Evolutionary conservation across 202 grass and related monocot genomes (phyloP).

Genomic region (Thinopyrum obtusiflorum): DNA sequence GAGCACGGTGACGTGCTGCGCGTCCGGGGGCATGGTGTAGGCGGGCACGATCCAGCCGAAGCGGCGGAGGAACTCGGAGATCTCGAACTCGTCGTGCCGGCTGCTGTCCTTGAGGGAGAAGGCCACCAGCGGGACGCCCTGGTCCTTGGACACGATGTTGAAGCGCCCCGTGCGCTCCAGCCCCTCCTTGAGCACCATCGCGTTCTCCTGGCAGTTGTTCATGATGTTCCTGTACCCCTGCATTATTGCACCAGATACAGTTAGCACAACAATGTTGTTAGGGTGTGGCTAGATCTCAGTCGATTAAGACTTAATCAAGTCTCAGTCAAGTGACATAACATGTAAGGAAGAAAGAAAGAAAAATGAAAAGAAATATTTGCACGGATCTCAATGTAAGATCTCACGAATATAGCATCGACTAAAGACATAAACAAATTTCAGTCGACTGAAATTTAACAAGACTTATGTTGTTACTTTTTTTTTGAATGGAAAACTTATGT

Average conservation of each 20-base stretch:
- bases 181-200: slow-evolving; percentile 65
- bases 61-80: slow-evolving; percentile 81
- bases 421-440: no score
- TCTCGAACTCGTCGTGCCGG: slow-evolving; percentile 80
- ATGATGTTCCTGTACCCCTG: slow-evolving; percentile 96
- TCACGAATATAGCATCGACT: no score
- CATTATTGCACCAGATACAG: background rate
- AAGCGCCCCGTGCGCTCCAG: slow-evolving; percentile 57
- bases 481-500: no score
- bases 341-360: no score
- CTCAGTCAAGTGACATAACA: no score
- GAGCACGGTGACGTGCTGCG: slow-evolving; percentile 76
- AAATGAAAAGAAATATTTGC: no score
- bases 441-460: no score
- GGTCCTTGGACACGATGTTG: slow-evolving; percentile 89
- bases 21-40: slow-evolving; percentile 87
- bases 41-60: slow-evolving; percentile 97
- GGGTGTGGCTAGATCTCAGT: no score
- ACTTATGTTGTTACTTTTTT: no score
- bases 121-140: slow-evolving; percentile 78
- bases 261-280: background rate
- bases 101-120: slow-evolving; percentile 88
- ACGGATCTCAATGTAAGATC: no score
- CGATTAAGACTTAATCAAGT: no score
- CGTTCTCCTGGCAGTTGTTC: slow-evolving; percentile 88